Evolutionary conservation across 345 rosid genomes (phyloP).

Genomic region (Euphorbia tirucalli): DNA sequence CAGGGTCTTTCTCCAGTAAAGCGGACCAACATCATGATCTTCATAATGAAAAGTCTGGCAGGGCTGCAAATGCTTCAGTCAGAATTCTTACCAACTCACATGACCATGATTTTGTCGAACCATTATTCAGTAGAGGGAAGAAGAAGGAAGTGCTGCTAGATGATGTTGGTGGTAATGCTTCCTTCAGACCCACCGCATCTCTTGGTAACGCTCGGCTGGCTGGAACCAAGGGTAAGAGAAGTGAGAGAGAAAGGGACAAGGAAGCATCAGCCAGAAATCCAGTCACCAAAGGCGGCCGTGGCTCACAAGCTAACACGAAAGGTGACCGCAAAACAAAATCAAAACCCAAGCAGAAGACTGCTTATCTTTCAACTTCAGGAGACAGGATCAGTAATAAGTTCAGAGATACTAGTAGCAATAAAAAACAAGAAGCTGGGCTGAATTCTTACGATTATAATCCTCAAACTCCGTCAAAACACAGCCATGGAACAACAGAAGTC

Average conservation of each 20-base stretch:
- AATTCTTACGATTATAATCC: conserved; percentile 8
- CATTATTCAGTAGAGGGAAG: conserved; percentile 43
- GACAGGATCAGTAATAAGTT: conserved; percentile 35
- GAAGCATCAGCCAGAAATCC: conserved; percentile 23
- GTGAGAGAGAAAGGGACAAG: conserved; percentile 49
- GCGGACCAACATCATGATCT: conserved; percentile 23
- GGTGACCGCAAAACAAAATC: conserved; percentile 53
- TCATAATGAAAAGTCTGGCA: conserved; percentile 17
- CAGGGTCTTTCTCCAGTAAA: conserved; percentile 22
- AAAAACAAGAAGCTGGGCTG: conserved; percentile 38
- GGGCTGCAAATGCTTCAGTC: conserved; percentile 23
- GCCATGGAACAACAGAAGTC: conserved; percentile 12
- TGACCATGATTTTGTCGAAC: conserved; percentile 38
- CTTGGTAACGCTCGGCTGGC: too few species aligned
- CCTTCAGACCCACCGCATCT: conserved; percentile 31
- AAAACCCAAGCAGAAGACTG: conserved; percentile 54
- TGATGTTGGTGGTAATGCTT: conserved; percentile 42
- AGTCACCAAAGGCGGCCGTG: conserved; percentile 37
- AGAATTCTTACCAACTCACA: conserved; percentile 9
- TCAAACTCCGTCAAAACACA: conserved; percentile 25
- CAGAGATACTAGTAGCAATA: conserved; percentile 23
- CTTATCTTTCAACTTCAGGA: conserved; percentile 41
- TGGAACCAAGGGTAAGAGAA: conserved; percentile 59
- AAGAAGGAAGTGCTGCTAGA: conserved; percentile 54
- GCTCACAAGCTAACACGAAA: conserved; percentile 23